Conservation (phyloP, 1,139 yeast genomes). For the Pichia sp. region DNA sequence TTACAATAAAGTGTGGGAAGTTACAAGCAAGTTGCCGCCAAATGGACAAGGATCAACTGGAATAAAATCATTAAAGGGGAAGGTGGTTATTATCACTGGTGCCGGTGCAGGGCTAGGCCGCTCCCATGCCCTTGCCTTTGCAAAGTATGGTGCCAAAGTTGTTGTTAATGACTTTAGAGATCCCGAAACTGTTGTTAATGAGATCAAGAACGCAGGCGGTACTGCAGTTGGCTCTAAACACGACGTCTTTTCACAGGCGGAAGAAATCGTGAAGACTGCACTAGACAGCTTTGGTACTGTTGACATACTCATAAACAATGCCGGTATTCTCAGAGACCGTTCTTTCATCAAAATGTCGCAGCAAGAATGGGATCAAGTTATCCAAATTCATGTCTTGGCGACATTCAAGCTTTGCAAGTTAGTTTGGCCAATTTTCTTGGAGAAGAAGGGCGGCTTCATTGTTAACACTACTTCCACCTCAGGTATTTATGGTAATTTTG, state of each 20-base stretch:
- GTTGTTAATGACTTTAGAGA: slow-evolving; percentile 87
- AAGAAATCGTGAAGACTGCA: slow-evolving; percentile 73
- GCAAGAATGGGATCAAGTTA: slow-evolving; percentile 76
- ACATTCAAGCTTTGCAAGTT: slow-evolving; percentile 79
- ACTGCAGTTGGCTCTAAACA: slow-evolving; percentile 83
- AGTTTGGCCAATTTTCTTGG: slow-evolving; percentile 84
- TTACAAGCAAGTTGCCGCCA: slow-evolving; percentile 47
- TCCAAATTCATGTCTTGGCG: slow-evolving; percentile 77
- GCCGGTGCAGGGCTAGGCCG: slow-evolving; percentile 95
- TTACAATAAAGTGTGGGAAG: slow-evolving; percentile 46
- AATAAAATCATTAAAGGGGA: slow-evolving; percentile 55
- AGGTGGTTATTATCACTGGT: slow-evolving; percentile 90
- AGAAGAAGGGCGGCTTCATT: slow-evolving; percentile 75
- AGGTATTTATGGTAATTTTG: slow-evolving; percentile 96
- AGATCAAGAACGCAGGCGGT: slow-evolving; percentile 62
- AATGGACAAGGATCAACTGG: slow-evolving; percentile 50
- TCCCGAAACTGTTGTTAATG: slow-evolving; percentile 68
- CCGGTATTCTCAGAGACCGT: slow-evolving; percentile 89
- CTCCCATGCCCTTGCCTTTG: slow-evolving; percentile 80
- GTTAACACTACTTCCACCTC: slow-evolving; percentile 92
- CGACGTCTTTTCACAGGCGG: slow-evolving; percentile 75
- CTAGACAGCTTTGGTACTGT: slow-evolving; percentile 72
- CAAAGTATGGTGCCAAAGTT: slow-evolving; percentile 90
- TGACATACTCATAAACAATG: slow-evolving; percentile 84
- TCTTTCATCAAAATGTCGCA: slow-evolving; percentile 82